These are phyloP conservation scores for Claviceps pazoutovae DNA, from an alignment of 2,329 filamentous ascomycete species.

Conservation along the genomic window DNA sequence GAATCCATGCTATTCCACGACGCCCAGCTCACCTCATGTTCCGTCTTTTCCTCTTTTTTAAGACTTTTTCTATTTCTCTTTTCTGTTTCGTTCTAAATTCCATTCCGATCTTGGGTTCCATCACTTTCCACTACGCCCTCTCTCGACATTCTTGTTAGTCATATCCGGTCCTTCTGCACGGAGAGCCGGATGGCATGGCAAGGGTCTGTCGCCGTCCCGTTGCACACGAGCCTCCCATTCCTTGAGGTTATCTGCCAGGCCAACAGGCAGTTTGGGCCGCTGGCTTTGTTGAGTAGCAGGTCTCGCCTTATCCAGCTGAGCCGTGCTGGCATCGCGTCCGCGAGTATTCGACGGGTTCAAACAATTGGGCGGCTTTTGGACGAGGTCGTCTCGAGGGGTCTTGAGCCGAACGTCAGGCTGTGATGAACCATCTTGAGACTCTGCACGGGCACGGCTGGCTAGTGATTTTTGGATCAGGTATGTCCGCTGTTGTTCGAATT, in stretches of 20 bases:
- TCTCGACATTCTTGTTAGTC: background rate
- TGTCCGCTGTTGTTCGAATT: slow-evolving; percentile 24
- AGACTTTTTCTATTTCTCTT: background rate
- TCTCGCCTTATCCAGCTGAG: background rate
- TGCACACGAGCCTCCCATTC: slow-evolving; percentile 24
- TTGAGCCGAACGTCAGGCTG: no score
- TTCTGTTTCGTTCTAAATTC: background rate
- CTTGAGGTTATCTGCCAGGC: slow-evolving; percentile 23
- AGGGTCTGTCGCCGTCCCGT: slow-evolving; percentile 14
- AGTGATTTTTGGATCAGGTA: slow-evolving; percentile 32
- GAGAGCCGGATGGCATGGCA: slow-evolving; percentile 17
- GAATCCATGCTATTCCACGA: background rate
- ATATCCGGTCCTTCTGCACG: background rate
- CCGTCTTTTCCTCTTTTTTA: background rate
- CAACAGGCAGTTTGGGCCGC: background rate
- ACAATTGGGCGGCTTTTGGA: background rate
- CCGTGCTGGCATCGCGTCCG: background rate
- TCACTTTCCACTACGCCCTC: background rate
- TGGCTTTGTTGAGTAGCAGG: slow-evolving; percentile 1
- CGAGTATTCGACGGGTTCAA: background rate
- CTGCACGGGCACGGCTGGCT: slow-evolving; percentile 13
- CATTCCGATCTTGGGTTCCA: background rate
- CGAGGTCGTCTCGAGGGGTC: background rate
- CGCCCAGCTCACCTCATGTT: background rate
- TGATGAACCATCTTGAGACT: no score